These are phyloP conservation scores for Alternaria gaisen DNA, from an alignment of 2,329 filamentous ascomycete genomes.

Conservation along the genomic window DNA sequence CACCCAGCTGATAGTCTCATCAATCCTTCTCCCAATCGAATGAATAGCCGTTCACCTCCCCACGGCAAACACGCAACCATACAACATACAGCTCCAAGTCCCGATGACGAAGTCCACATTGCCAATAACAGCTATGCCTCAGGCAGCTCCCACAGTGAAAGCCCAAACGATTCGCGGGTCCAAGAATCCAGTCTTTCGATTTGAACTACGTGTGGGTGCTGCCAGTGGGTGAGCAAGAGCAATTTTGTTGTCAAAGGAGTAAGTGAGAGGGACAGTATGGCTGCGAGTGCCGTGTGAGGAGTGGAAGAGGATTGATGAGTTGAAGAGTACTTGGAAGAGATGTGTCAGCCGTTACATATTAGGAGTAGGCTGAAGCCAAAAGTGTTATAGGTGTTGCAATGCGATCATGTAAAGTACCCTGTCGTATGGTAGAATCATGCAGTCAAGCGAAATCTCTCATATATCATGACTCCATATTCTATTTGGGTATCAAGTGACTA, in stretches of 20 bases:
- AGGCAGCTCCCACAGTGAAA: neutral
- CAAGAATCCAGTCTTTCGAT: neutral
- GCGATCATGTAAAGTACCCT: neutral
- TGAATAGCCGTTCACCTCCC: neutral
- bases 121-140: neutral
- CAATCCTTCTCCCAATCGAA: neutral
- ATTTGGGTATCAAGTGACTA: slow-evolving; percentile 8
- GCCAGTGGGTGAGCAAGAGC: neutral
- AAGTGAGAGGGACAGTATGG: neutral
- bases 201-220: neutral
- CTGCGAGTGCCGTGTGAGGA: too few relatives aligned
- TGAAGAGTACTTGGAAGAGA: too few relatives aligned
- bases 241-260: neutral
- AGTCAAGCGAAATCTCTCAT: neutral
- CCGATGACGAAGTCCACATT: neutral
- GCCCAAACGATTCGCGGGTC: neutral
- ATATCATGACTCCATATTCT: neutral
- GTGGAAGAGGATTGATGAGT: neutral
- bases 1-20: too few relatives aligned
- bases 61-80: neutral
- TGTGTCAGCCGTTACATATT: neutral
- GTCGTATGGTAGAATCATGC: neutral
- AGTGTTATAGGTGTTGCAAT: neutral
- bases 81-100: neutral
- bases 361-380: neutral